Evolutionary conservation across 345 rosid genomes (phyloP).

Genomic region (Brassica napus): DNA sequence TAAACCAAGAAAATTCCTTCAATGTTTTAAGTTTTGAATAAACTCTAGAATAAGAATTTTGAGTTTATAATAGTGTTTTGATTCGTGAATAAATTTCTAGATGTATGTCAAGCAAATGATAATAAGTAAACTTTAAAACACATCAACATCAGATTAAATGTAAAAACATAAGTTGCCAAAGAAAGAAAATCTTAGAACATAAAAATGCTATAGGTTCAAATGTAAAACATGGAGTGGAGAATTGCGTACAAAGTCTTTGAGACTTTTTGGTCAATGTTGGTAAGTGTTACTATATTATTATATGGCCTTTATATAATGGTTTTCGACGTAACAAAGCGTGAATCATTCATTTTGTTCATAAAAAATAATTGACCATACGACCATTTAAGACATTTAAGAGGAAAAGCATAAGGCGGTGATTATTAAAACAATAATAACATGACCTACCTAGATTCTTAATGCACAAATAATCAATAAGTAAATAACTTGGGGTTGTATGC

Average conservation of each 20-base stretch:
- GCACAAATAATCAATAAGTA: background rate
- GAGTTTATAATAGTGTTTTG: background rate
- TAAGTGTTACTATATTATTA: background rate
- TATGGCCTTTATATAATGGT: background rate
- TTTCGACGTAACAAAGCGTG: background rate
- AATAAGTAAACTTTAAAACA: background rate
- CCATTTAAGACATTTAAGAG: background rate
- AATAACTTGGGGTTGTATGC: background rate
- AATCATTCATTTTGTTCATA: background rate
- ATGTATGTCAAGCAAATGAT: background rate
- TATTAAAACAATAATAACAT: conserved; percentile 5
- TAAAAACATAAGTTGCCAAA: too few relatives aligned
- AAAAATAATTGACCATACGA: conserved; percentile 7
- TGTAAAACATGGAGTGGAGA: background rate
- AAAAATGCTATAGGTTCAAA: background rate
- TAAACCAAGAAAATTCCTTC: conserved; percentile 13
- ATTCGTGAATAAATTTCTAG: background rate
- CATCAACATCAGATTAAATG: background rate
- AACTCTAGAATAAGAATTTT: background rate
- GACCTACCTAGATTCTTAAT: conserved; percentile 8
- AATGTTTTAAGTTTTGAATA: conserved; percentile 18
- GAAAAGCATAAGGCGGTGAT: conserved; percentile 19
- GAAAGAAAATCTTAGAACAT: background rate
- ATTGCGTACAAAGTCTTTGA: background rate
- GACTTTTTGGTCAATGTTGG: background rate